These are phyloP conservation scores for Posidonia australis DNA, from an alignment of 106 monocot genomes.

Conservation along the genomic window DNA sequence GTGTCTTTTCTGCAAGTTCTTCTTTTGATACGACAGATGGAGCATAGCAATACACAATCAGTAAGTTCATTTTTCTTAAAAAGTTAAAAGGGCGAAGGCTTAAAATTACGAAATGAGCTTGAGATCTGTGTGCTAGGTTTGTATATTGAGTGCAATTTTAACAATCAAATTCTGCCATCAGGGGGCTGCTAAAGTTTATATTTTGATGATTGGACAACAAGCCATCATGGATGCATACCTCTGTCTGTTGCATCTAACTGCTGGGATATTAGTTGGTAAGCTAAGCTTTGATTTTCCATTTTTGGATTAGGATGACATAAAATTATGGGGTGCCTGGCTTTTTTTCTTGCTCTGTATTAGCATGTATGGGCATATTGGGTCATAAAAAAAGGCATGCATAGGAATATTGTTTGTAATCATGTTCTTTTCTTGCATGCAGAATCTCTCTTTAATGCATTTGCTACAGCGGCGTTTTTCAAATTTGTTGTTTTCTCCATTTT, in stretches of 20 bases:
- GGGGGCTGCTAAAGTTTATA: constrained; percentile 96
- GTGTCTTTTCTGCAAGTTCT: constrained; percentile 96
- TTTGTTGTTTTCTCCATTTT: constrained; percentile 99
- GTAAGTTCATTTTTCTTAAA: constrained; percentile 35
- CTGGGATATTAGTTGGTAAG: constrained; percentile 94
- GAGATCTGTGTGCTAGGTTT: neutral
- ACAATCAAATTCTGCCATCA: constrained; percentile 18
- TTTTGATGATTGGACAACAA: constrained; percentile 97
- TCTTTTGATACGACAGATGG: constrained; percentile 89
- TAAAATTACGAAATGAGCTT: neutral
- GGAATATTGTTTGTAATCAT: constrained; percentile 11
- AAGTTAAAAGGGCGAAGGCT: neutral
- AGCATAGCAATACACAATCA: constrained; percentile 91
- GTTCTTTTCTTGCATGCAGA: constrained; percentile 37
- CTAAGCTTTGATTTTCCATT: neutral
- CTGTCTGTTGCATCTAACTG: constrained; percentile 92
- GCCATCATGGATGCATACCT: constrained; percentile 99
- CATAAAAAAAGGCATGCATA: constrained; percentile 4
- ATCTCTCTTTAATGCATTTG: constrained; percentile 96
- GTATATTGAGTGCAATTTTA: neutral
- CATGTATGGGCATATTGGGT: neutral
- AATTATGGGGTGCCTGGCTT: neutral
- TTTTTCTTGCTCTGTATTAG: neutral
- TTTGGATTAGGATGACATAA: neutral
- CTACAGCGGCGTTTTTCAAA: constrained; percentile 98